Evolutionary conservation across 139 green algal species (phyloP).

Genomic region (Zygnema circumcarinatum): DNA sequence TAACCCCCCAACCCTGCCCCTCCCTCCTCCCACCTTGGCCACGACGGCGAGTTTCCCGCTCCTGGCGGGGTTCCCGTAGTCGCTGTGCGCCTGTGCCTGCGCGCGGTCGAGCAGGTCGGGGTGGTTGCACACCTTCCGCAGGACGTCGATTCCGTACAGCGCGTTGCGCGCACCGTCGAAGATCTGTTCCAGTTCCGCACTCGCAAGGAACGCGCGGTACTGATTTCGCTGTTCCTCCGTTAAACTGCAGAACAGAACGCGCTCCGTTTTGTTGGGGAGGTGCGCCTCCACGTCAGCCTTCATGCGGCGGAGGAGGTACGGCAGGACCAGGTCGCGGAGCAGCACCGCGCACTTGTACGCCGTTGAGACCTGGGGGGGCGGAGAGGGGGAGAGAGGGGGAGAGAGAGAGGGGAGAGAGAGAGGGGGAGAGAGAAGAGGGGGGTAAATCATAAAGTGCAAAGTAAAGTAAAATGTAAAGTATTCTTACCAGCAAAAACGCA

Average conservation of each 20-base stretch:
- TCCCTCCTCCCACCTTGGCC: conserved; percentile 58
- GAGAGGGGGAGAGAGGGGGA: not conserved
- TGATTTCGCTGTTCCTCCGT: conserved; percentile 82
- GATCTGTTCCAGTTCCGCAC: conserved; percentile 61
- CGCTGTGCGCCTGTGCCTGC: conserved; percentile 11
- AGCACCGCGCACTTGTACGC: conserved; percentile 90
- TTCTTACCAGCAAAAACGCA: conserved; percentile 10
- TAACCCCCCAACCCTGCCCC: no score
- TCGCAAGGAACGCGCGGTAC: conserved; percentile 75
- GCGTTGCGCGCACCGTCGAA: conserved; percentile 71
- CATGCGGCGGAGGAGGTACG: conserved; percentile 92
- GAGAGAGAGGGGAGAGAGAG: not conserved
- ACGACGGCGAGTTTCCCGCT: conserved; percentile 87
- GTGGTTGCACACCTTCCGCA: conserved; percentile 99
- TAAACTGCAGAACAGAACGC: conserved; percentile 94
- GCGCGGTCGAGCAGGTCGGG: conserved; percentile 86
- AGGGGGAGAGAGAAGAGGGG: not conserved
- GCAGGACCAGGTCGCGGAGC: conserved; percentile 91
- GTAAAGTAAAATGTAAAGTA: not conserved
- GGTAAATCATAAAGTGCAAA: not conserved
- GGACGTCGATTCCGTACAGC: conserved; percentile 91
- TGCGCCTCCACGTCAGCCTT: conserved; percentile 87
- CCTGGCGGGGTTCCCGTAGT: conserved; percentile 73
- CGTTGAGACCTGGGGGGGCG: conserved; percentile 81
- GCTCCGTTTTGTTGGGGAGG: conserved; percentile 95